Evolutionary conservation across 768 basidiomycete species (phyloP).

Genomic region (Boletus speciosus): DNA sequence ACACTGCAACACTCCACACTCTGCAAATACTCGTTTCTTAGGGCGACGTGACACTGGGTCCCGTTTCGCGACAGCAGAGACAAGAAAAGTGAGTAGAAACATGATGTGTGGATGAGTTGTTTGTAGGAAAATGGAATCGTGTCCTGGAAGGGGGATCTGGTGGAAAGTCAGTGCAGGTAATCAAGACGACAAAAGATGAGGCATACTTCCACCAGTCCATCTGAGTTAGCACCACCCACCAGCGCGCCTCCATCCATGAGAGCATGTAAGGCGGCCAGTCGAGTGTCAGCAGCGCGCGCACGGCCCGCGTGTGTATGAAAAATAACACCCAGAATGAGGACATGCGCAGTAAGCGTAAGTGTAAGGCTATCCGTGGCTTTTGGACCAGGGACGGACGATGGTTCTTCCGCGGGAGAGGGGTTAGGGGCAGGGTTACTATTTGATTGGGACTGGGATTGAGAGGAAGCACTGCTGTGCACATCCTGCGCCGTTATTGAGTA

Average conservation of each 20-base stretch:
- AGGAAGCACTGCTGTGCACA: slow-evolving; percentile 21
- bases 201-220: slow-evolving; percentile 39
- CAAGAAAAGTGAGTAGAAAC: slow-evolving; percentile 61
- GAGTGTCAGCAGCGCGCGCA: slow-evolving; percentile 42
- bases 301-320: slow-evolving; percentile 61
- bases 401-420: slow-evolving; percentile 3
- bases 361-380: slow-evolving; percentile 33
- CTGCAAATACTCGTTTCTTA: slow-evolving; percentile 66
- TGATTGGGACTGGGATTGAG: slow-evolving; percentile 23
- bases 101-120: slow-evolving; percentile 67
- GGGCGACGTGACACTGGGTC: slow-evolving; percentile 74
- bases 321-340: slow-evolving; percentile 58
- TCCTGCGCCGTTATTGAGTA: slow-evolving; percentile 29
- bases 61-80: slow-evolving; percentile 63
- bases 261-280: slow-evolving; percentile 60
- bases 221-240: slow-evolving; percentile 34
- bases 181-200: slow-evolving; percentile 22
- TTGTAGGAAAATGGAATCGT: slow-evolving; percentile 50
- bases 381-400: slow-evolving; percentile 6
- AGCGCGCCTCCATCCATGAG: slow-evolving; percentile 57
- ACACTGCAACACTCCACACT: slow-evolving; percentile 51
- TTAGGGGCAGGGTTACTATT: neutral
- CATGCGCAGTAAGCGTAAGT: slow-evolving; percentile 48
- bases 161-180: neutral
- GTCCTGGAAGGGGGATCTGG: slow-evolving; percentile 31